A percentile compares a stretch with the other conserved stretches of the same genome.
phyloP scores from a whole-genome alignment of 495 filamentous ascomycete genomes.

The Cercophora newfieldiana region DNA sequence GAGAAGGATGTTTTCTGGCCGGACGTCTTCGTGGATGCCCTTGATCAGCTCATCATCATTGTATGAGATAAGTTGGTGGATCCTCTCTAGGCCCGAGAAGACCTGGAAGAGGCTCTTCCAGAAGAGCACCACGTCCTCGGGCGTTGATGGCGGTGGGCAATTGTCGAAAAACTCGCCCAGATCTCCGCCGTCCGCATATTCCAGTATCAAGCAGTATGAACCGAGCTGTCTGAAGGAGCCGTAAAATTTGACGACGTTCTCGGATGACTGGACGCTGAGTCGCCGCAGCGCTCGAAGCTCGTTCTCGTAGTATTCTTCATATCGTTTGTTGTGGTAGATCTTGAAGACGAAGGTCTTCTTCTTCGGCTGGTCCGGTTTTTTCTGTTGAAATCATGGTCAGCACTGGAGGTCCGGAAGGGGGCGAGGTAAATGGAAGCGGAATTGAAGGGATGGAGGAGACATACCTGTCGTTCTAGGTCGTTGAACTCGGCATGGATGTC shows the following conservation, averaged over 20 bases:
- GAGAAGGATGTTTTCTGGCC: constrained; percentile 43
- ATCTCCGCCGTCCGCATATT: constrained; percentile 46
- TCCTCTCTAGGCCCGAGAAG: constrained; percentile 35
- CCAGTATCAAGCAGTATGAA: constrained; percentile 45
- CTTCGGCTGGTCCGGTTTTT: constrained; percentile 5
- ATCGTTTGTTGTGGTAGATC: constrained; percentile 35
- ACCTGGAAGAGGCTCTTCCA: constrained; percentile 44
- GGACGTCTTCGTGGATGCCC: constrained; percentile 43
- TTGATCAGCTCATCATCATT: not conserved
- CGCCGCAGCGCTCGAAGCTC: constrained; percentile 38
- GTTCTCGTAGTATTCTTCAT: constrained; percentile 34
- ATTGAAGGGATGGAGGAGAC: not conserved
- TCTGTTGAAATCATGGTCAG: constrained; percentile 7
- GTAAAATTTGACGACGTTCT: constrained; percentile 44
- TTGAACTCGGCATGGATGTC: constrained; percentile 35
- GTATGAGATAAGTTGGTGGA: constrained; percentile 36
- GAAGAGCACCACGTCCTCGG: constrained; percentile 41
- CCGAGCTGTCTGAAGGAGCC: constrained; percentile 42
- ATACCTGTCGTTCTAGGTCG: constrained; percentile 5
- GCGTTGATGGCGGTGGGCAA: constrained; percentile 29
- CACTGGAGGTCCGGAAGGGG: constrained; percentile 4
- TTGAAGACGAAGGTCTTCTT: constrained; percentile 44
- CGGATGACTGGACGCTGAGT: constrained; percentile 30
- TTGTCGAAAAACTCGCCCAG: constrained; percentile 42
- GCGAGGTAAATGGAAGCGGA: not conserved